phyloP scores from a whole-genome alignment of 768 basidiomycete genomes.

The Cytidiella melzeri region DNA sequence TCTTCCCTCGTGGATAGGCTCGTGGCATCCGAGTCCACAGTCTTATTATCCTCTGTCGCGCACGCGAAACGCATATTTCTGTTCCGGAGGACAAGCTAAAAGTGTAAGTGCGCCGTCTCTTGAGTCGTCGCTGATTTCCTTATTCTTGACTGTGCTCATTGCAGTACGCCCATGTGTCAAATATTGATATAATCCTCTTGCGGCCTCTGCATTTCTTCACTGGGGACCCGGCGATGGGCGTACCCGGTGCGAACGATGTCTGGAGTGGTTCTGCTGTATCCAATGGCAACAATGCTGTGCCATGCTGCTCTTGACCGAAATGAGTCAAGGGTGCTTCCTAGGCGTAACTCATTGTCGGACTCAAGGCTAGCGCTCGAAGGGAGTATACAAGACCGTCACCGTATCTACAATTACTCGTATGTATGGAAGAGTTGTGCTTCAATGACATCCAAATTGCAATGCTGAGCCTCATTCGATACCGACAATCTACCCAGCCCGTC shows the following conservation, averaged over 20 bases:
- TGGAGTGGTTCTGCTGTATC: constrained; percentile 59
- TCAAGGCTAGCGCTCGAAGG: too few species aligned
- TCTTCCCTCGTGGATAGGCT: too few species aligned
- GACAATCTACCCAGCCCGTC: too few species aligned
- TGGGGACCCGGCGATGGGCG: constrained; percentile 84
- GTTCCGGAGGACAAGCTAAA: constrained; percentile 89
- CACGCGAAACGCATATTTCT: constrained; percentile 75
- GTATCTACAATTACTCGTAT: too few species aligned
- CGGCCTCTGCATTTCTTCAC: constrained; percentile 84
- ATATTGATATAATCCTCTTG: constrained; percentile 63
- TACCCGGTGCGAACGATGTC: constrained; percentile 65
- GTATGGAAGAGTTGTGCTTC: too few species aligned
- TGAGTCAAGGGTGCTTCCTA: too few species aligned
- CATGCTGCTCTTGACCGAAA: constrained; percentile 3
- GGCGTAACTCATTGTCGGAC: too few species aligned
- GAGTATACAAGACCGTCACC: too few species aligned
- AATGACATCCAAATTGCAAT: too few species aligned
- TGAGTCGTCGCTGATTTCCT: constrained; percentile 1
- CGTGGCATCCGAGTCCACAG: too few species aligned
- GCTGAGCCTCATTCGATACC: too few species aligned
- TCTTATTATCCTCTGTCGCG: too few species aligned
- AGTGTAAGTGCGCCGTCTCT: constrained; percentile 45
- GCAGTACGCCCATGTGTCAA: constrained; percentile 82
- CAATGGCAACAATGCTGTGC: constrained; percentile 9
- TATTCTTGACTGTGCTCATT: not conserved